Conservation (phyloP, 2,329 filamentous ascomycete species). For the Phaeosphaeria sp. region DNA sequence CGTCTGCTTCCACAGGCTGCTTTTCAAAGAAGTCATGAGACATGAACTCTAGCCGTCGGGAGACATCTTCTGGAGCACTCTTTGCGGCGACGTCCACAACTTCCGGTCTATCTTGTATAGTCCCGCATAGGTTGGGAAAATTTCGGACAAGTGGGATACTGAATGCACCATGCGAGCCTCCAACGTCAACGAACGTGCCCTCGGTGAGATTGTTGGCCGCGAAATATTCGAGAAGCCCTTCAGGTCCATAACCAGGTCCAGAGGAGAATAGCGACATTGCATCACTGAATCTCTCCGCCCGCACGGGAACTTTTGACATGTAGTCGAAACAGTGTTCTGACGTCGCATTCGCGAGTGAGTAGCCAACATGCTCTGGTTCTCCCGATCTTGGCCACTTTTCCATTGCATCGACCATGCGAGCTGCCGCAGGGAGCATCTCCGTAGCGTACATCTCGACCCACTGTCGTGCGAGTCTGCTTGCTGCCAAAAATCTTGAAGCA, state of each 20-base stretch:
- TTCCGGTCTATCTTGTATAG: no score
- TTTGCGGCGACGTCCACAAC: no score
- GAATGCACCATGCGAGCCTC: slow-evolving; percentile 7
- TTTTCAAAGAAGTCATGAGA: slow-evolving; percentile 7
- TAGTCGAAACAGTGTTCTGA: slow-evolving; percentile 1
- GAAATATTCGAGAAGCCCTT: slow-evolving; percentile 5
- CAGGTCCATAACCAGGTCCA: slow-evolving; percentile 6
- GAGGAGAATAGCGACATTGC: slow-evolving; percentile 4
- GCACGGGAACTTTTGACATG: slow-evolving; percentile 5
- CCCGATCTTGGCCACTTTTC: slow-evolving; percentile 7
- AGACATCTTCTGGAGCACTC: no score
- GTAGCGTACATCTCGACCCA: slow-evolving; percentile 5
- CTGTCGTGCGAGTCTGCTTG: neutral
- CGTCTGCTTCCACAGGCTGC: slow-evolving; percentile 10
- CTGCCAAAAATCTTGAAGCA: slow-evolving; percentile 4
- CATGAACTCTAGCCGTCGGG: no score
- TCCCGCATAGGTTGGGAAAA: neutral
- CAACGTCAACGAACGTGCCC: slow-evolving; percentile 6
- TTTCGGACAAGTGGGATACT: slow-evolving; percentile 3
- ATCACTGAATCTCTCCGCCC: slow-evolving; percentile 1
- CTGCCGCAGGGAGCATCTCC: slow-evolving; percentile 4
- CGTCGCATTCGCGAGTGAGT: slow-evolving; percentile 5
- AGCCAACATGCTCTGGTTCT: slow-evolving; percentile 8
- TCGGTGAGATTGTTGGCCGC: neutral
- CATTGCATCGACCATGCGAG: slow-evolving; percentile 7